These are phyloP conservation scores for Lactifluus hygrophoroides DNA, from an alignment of 768 basidiomycete species.

Conservation along the genomic window DNA sequence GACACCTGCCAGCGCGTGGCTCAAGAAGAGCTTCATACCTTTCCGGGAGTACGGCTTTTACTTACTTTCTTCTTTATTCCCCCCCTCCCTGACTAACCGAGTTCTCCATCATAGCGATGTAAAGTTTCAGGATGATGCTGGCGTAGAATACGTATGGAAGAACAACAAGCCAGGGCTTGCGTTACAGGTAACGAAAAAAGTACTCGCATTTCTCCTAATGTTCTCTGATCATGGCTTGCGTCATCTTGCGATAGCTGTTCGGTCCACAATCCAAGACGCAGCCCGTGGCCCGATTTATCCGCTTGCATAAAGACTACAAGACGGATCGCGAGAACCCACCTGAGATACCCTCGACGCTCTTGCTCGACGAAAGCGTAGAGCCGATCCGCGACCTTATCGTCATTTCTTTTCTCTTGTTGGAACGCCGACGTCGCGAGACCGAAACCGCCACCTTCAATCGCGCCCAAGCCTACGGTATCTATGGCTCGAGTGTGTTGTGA, in stretches of 20 bases:
- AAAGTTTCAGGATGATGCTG: slow-evolving; percentile 13
- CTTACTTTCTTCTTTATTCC: neutral
- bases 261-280: slow-evolving; percentile 15
- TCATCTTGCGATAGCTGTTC: slow-evolving; percentile 1
- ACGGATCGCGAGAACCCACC: slow-evolving; percentile 7
- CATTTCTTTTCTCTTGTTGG: slow-evolving; percentile 18
- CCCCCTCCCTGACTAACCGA: neutral
- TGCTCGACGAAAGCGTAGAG: slow-evolving; percentile 14
- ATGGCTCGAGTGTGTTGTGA: neutral
- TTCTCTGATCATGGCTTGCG: too few relatives aligned
- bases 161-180: slow-evolving; percentile 13
- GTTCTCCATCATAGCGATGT: neutral
- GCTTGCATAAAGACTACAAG: slow-evolving; percentile 7
- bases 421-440: slow-evolving; percentile 18
- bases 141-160: slow-evolving; percentile 15
- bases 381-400: slow-evolving; percentile 13
- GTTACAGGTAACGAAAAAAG: slow-evolving; percentile 14
- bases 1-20: slow-evolving; percentile 16
- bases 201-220: too few relatives aligned
- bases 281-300: slow-evolving; percentile 19
- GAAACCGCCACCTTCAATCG: slow-evolving; percentile 5
- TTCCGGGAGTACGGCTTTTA: slow-evolving; percentile 8
- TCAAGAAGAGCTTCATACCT: slow-evolving; percentile 19
- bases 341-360: slow-evolving; percentile 14
- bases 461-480: neutral